These are phyloP conservation scores for Mrakia hoshinonis DNA, from an alignment of 768 basidiomycete genomes.

Conservation along the genomic window DNA sequence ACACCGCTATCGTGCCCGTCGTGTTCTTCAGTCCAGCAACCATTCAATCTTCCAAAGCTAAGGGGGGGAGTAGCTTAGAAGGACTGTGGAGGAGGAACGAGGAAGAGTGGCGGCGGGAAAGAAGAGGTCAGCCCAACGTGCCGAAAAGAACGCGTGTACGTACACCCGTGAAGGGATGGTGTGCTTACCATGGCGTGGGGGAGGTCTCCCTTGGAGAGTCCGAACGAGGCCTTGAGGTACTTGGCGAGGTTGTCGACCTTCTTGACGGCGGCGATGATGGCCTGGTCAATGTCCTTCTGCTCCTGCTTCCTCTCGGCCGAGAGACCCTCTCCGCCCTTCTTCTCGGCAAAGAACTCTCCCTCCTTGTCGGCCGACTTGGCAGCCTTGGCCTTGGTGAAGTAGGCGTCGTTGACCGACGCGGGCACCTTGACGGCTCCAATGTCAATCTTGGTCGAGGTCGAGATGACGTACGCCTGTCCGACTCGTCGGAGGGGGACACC, in stretches of 20 bases:
- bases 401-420: slow-evolving; percentile 84
- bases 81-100: background rate
- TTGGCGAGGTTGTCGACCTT: slow-evolving; percentile 82
- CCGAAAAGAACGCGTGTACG: no score
- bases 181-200: slow-evolving; percentile 75
- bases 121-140: no score
- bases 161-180: no score
- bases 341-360: slow-evolving; percentile 92
- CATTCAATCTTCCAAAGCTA: slow-evolving; percentile 2
- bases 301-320: slow-evolving; percentile 78
- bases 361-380: slow-evolving; percentile 74
- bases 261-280: slow-evolving; percentile 72
- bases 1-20: background rate
- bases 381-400: slow-evolving; percentile 72
- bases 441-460: slow-evolving; percentile 90
- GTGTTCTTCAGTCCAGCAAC: background rate
- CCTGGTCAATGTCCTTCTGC: slow-evolving; percentile 62
- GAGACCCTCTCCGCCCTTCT: slow-evolving; percentile 61
- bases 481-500: slow-evolving; percentile 96
- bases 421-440: slow-evolving; percentile 68
- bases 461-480: slow-evolving; percentile 97
- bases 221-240: slow-evolving; percentile 87
- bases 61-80: slow-evolving; percentile 8
- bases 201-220: slow-evolving; percentile 92
- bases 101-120: no score